These are phyloP conservation scores for Linderina pennispora DNA, from an alignment of 192 early-diverging fungal species.

Conservation along the genomic window DNA sequence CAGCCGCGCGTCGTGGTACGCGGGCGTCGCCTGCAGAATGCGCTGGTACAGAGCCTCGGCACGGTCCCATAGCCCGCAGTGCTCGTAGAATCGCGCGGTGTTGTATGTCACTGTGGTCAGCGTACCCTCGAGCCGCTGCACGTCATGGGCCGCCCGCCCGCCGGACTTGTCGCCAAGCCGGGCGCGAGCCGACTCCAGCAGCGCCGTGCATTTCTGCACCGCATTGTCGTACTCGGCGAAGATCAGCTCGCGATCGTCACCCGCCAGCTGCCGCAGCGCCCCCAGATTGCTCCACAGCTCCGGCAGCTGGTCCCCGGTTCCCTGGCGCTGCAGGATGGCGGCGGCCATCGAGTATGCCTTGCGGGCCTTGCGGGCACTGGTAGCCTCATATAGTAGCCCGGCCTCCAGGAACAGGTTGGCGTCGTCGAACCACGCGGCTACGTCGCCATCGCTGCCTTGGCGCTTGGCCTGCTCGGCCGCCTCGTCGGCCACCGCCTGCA, in stretches of 20 bases:
- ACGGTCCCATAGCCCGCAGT: constrained; percentile 43
- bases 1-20: constrained; percentile 73
- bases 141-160: constrained; percentile 4
- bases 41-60: constrained; percentile 63
- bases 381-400: constrained; percentile 60
- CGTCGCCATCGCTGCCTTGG: background rate
- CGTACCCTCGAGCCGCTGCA: constrained; percentile 23
- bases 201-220: constrained; percentile 4
- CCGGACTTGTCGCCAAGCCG: background rate
- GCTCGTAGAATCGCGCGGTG: constrained; percentile 64
- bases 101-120: constrained; percentile 68
- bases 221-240: constrained; percentile 9
- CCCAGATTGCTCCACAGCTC: constrained; percentile 88
- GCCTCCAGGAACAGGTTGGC: constrained; percentile 58
- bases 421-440: constrained; percentile 10
- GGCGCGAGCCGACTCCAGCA: constrained; percentile 6
- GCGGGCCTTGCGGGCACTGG: constrained; percentile 39
- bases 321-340: constrained; percentile 10
- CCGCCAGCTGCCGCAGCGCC: constrained; percentile 63
- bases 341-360: constrained; percentile 39
- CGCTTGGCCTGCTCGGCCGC: constrained; percentile 43
- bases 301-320: constrained; percentile 27
- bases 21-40: constrained; percentile 57
- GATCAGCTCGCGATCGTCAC: constrained; percentile 13
- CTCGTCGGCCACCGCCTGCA: constrained; percentile 50